These are phyloP conservation scores for Podaxis pistillaris DNA, from an alignment of 768 basidiomycete genomes.

Conservation along the genomic window DNA sequence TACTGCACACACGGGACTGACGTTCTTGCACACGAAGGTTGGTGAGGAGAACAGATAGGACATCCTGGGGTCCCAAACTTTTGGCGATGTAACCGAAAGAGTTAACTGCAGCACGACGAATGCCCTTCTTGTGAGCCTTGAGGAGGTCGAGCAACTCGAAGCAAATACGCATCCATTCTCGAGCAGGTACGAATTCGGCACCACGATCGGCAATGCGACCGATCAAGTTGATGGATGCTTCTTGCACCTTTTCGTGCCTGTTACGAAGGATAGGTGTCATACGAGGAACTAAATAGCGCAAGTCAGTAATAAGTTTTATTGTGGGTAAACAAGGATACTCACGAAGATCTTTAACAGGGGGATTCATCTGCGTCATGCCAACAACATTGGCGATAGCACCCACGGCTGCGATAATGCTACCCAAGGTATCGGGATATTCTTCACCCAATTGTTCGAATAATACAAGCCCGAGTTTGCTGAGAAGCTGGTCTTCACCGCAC, in stretches of 20 bases:
- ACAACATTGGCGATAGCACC: slow-evolving; percentile 99
- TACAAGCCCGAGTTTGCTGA: slow-evolving; percentile 95
- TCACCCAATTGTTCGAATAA: slow-evolving; percentile 98
- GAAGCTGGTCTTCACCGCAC: slow-evolving; percentile 92
- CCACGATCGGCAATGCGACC: slow-evolving; percentile 99
- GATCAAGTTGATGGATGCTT: slow-evolving; percentile 98
- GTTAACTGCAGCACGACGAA: slow-evolving; percentile 97
- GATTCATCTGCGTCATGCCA: slow-evolving; percentile 99
- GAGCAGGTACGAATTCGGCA: slow-evolving; percentile 96
- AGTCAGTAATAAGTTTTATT: slow-evolving; percentile 8
- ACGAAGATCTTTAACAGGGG: slow-evolving; percentile 98
- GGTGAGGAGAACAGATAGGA: slow-evolving; percentile 91
- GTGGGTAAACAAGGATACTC: slow-evolving; percentile 37
- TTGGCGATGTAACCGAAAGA: slow-evolving; percentile 99
- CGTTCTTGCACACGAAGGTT: slow-evolving; percentile 98
- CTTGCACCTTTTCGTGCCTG: slow-evolving; percentile 98
- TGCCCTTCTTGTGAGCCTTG: slow-evolving; percentile 99
- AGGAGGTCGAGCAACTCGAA: slow-evolving; percentile 96
- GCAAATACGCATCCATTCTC: slow-evolving; percentile 99
- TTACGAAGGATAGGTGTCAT: slow-evolving; percentile 99
- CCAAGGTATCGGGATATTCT: slow-evolving; percentile 98
- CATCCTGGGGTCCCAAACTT: slow-evolving; percentile 98
- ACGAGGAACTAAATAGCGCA: slow-evolving; percentile 72
- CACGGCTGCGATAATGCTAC: slow-evolving; percentile 98
- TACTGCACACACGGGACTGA: slow-evolving; percentile 97